phyloP scores from a whole-genome alignment of 1,139 yeast genomes.

The Martiniozyma asiatica region DNA sequence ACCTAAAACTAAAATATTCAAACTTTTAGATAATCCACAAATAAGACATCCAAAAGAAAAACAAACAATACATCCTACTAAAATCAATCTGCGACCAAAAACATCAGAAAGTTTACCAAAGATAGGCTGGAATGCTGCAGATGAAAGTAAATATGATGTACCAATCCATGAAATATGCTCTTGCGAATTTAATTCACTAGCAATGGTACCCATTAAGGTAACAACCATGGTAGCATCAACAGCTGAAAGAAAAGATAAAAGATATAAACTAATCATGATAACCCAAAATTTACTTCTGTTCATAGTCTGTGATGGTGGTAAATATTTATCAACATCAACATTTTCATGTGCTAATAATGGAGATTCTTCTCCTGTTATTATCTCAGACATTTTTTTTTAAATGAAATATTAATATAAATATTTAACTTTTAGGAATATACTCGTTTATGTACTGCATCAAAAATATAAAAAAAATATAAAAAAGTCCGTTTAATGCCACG shows the following conservation, averaged over 20 bases:
- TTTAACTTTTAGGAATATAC: no score
- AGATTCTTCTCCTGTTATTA: no score
- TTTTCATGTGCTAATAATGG: no score
- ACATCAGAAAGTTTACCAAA: conserved; percentile 77
- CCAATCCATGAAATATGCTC: conserved; percentile 42
- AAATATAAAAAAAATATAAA: no score
- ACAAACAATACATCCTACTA: conserved; percentile 31
- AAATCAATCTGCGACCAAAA: conserved; percentile 51
- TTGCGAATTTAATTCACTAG: conserved; percentile 40
- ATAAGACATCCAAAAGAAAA: conserved; percentile 41
- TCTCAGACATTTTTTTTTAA: no score
- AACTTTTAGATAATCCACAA: conserved; percentile 31
- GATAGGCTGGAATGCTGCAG: conserved; percentile 56
- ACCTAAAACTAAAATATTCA: conserved; percentile 38
- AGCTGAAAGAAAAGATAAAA: conserved; percentile 46
- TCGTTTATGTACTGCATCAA: no score
- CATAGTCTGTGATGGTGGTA: no score
- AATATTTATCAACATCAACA: no score
- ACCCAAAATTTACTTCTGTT: no score
- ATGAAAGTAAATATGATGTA: conserved; percentile 40
- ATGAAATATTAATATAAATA: no score
- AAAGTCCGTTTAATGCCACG: no score
- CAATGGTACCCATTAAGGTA: conserved; percentile 43
- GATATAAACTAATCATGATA: no score
- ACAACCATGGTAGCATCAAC: conserved; percentile 54